Evolutionary conservation across 2,329 filamentous ascomycete genomes (phyloP).

Genomic region (Epichloe sp.): DNA sequence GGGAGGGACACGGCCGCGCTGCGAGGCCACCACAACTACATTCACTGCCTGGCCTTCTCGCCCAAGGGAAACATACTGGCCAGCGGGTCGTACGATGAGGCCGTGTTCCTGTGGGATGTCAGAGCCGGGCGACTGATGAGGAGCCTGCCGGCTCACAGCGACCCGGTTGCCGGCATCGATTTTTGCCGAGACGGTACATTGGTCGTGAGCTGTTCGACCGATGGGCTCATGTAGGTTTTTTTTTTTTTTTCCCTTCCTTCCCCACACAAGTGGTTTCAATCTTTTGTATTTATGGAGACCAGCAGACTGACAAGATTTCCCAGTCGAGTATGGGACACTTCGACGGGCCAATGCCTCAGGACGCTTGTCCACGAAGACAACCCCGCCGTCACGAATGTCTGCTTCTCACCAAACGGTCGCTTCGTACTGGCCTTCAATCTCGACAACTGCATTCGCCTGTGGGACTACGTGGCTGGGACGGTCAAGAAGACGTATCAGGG

Average conservation of each 20-base stretch:
- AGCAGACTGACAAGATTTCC: slow-evolving; percentile 7
- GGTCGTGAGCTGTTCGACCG: slow-evolving; percentile 80
- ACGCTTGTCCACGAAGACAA: slow-evolving; percentile 96
- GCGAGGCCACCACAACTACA: slow-evolving; percentile 87
- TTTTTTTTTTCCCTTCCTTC: slow-evolving; percentile 8
- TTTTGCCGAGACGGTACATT: slow-evolving; percentile 87
- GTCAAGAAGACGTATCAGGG: slow-evolving; percentile 98
- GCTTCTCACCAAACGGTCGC: slow-evolving; percentile 87
- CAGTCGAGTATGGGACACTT: slow-evolving; percentile 87
- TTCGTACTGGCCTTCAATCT: slow-evolving; percentile 86
- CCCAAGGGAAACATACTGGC: slow-evolving; percentile 96
- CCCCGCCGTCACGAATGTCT: slow-evolving; percentile 74
- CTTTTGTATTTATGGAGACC: too few species aligned
- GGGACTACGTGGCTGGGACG: slow-evolving; percentile 85
- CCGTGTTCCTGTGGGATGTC: slow-evolving; percentile 94
- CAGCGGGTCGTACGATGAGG: slow-evolving; percentile 92
- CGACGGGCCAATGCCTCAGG: slow-evolving; percentile 85
- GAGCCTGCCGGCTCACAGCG: slow-evolving; percentile 83
- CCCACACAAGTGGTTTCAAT: background rate
- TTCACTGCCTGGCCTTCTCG: slow-evolving; percentile 89
- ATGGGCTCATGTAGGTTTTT: slow-evolving; percentile 61
- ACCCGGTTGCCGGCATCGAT: slow-evolving; percentile 87
- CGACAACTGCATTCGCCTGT: slow-evolving; percentile 79
- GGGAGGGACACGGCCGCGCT: slow-evolving; percentile 42
- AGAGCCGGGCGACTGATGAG: slow-evolving; percentile 78